phyloP scores from a whole-genome alignment of 1,284 basidiomycete genomes.

The Sporisorium reilianum region DNA sequence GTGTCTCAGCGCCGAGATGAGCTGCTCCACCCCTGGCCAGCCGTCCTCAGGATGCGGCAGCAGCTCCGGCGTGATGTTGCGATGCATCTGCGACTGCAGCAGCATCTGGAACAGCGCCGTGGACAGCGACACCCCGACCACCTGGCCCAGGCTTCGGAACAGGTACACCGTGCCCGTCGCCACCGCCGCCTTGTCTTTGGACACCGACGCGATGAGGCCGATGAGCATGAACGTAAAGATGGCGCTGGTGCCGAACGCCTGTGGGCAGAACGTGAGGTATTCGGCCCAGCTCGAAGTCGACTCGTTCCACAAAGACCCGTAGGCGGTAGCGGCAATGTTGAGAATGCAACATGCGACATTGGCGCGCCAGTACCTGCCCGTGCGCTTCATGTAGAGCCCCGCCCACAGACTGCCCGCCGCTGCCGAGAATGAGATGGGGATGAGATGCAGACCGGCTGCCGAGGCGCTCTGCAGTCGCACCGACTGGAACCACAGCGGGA shows the following conservation, averaged over 20 bases:
- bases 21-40: conserved; percentile 70
- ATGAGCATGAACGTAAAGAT: conserved; percentile 84
- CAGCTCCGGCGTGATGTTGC: conserved; percentile 75
- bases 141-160: conserved; percentile 80
- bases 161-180: conserved; percentile 84
- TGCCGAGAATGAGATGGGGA: conserved; percentile 81
- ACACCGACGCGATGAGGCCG: conserved; percentile 68
- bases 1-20: conserved; percentile 79
- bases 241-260: conserved; percentile 73
- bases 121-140: conserved; percentile 81
- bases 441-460: conserved; percentile 78
- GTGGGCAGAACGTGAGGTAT: conserved; percentile 74
- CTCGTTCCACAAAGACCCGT: conserved; percentile 67
- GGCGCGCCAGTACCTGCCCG: conserved; percentile 81
- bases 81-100: conserved; percentile 76
- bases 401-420: conserved; percentile 81
- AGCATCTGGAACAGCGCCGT: conserved; percentile 82
- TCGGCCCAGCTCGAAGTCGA: conserved; percentile 79
- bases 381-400: conserved; percentile 83
- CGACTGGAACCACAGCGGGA: conserved; percentile 88
- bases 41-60: conserved; percentile 70
- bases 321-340: conserved; percentile 32
- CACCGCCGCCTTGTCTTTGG: conserved; percentile 75
- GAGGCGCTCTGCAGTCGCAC: conserved; percentile 80
- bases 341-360: conserved; percentile 74